Base-by-base conservation (phyloP, 2,329 filamentous ascomycete species). In the Beauveria sp. region DNA sequence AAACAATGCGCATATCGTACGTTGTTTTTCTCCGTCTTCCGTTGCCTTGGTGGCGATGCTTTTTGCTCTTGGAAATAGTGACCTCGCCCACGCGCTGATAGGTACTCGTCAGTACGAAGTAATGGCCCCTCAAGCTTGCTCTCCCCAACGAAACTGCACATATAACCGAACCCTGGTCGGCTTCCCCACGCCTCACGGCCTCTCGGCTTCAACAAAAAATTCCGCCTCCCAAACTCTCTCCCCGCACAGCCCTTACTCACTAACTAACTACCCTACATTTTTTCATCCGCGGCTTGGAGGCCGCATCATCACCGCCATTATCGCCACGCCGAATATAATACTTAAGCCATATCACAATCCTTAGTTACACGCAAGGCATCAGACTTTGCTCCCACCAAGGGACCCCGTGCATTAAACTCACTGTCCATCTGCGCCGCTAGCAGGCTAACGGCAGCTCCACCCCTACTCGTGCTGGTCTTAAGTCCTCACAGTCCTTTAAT, bases 181-280 rank as follows among this genome's bases (percentile, higher is more conserved):
- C 31, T 26, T 58, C 55, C 45, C 45, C 55, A 42, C 45, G 55
- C 34, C 9, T 58, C 45, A 26, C 46, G 34, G 31, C 24, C 57
- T 24, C 57, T 60, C 57, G 56, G 57, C 57, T 60, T 60, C 57
- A 60, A 60, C 57, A 60, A 60, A 59, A 52, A 43, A 28, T 14
- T 22, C 31, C 10, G 34, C 56, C 18, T 50, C 43, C 5, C 43
- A 57, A 54, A 14, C 40, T 56, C 31, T 18, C 53, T 28, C 16
- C 18, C 16, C 53, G 26, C 38, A 20, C 12, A 26, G 24, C 20
- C 9, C 20, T 24, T 31, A 52, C 28, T 52, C 10, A 31, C 50
- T 34, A 34, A 2, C 10, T 34, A 34, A 14, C 4, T 34, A 14
- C 31, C 31, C 51, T 57, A 9, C 28, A 34, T 48, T n/a, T 3